Evolutionary conservation across 1,139 yeast genomes (phyloP).

Genomic region (Wickerhamomyces sp.): DNA sequence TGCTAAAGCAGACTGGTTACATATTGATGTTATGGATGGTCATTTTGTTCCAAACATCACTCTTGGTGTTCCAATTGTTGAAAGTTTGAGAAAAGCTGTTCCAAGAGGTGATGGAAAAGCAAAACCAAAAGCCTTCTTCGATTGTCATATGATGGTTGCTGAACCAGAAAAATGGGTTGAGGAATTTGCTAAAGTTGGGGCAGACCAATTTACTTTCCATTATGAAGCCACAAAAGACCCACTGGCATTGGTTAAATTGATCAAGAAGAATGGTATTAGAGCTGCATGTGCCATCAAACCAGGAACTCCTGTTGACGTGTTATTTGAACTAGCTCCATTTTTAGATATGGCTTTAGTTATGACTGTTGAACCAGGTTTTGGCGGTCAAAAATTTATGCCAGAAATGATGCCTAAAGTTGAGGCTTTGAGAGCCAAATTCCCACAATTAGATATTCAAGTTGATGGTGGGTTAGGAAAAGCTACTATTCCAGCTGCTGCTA

Average conservation of each 20-base stretch:
- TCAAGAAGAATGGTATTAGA: constrained; percentile 77
- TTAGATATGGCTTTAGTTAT: constrained; percentile 92
- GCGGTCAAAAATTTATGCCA: constrained; percentile 95
- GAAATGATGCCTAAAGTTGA: constrained; percentile 96
- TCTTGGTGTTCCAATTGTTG: constrained; percentile 86
- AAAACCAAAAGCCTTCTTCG: constrained; percentile 64
- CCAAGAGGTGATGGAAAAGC: constrained; percentile 48
- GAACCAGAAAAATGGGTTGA: constrained; percentile 95
- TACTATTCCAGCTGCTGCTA: constrained; percentile 79
- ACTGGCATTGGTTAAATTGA: constrained; percentile 63
- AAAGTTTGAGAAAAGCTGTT: constrained; percentile 69
- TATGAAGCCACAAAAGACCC: constrained; percentile 90
- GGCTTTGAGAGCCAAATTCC: constrained; percentile 64
- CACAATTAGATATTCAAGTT: constrained; percentile 83
- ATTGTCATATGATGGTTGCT: constrained; percentile 98
- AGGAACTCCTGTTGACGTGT: constrained; percentile 81
- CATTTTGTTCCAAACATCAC: constrained; percentile 97
- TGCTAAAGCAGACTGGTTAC: constrained; percentile 90
- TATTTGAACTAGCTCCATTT: constrained; percentile 68
- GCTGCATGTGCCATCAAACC: constrained; percentile 97
- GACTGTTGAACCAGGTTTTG: constrained; percentile 99
- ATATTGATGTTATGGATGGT: constrained; percentile 98
- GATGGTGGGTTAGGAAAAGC: constrained; percentile 94
- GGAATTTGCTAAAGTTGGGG: constrained; percentile 91
- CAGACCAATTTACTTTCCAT: constrained; percentile 95